phyloP scores from a whole-genome alignment of 805 yeast species.

The Wickerhamomyces chaumierensis region DNA sequence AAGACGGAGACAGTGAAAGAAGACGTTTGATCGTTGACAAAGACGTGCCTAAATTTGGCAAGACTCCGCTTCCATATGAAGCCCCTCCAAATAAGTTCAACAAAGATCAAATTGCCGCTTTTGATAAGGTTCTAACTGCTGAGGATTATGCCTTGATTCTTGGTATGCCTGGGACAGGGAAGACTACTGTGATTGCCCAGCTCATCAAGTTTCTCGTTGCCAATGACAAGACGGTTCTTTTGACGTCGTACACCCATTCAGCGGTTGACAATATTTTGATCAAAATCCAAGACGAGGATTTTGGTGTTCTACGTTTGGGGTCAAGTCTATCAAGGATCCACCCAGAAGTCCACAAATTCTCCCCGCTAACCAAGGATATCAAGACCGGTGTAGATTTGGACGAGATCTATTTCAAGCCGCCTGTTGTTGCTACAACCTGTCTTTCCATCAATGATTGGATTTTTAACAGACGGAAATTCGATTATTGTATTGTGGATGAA shows the following conservation, averaged over 20 bases:
- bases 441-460: conserved; percentile 59
- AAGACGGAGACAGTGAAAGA: conserved; percentile 21
- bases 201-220: conserved; percentile 50
- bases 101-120: conserved; percentile 59
- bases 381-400: conserved; percentile 34
- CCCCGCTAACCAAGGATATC: conserved; percentile 32
- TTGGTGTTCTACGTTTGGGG: conserved; percentile 61
- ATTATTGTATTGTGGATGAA: conserved; percentile 91
- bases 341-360: conserved; percentile 41
- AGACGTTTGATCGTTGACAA: conserved; percentile 24
- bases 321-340: conserved; percentile 41
- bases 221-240: conserved; percentile 53
- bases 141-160: conserved; percentile 70
- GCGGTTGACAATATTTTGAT: conserved; percentile 90
- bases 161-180: conserved; percentile 99
- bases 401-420: conserved; percentile 39
- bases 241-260: conserved; percentile 86
- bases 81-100: conserved; percentile 33
- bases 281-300: conserved; percentile 42
- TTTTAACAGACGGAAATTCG: conserved; percentile 53
- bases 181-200: conserved; percentile 80
- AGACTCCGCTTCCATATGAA: conserved; percentile 15
- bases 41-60: conserved; percentile 18
- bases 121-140: conserved; percentile 51
- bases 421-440: conserved; percentile 83